Base-by-base conservation (phyloP, 2,329 filamentous ascomycete genomes). In the Trichothecium sympodiale region DNA sequence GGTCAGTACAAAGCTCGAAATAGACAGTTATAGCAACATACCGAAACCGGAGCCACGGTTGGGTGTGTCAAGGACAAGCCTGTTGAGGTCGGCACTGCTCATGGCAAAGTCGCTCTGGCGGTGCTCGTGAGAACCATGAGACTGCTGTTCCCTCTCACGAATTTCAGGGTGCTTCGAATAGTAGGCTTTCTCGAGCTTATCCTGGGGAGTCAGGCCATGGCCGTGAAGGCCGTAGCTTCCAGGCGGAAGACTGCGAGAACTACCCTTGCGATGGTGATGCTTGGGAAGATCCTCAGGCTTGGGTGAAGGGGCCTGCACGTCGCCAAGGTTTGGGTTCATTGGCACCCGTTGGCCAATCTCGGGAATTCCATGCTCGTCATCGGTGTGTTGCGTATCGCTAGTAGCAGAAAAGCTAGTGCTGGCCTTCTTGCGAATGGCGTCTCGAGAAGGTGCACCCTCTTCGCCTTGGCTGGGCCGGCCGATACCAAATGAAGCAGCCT, bases 211-310 rank as follows among this genome's bases (percentile, higher is more conserved):
- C 17, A 83, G 67, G 36, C 86, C 87, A 51, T 95, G 89, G 31
- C 88, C 86, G 50, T 94, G 88, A 37, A 94, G 74, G 42, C 89
- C 88, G 51, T 96, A 96, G 62, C 87, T 94, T 39, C 86, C 89
- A 4, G 87, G 83, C 1, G 88, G 88, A 8, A 73, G 57, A 17
- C 75, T 71, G 27, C 77, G 66, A 26, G 80, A 82, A 55, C 85
- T 93, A 41, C 73, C 76, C 59, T 75, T 85, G 43, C 86, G 78
- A 36, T 70, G 64, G 51, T 88, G 83, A 41, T 77, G 60, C 44
- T 65, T 69, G 41, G 67, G 65, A 37, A 46, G 45, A 33, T 56
- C 57, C 4, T 60, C 54, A 8, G 79, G 80, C 3, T 77, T 74
- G 2, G 88, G 87, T 3, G 88, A 91, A 3, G 91, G 91, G 12